Evolutionary conservation across 2,329 filamentous ascomycete genomes (phyloP), one percentile per base, ranked within the genome.

Genomic region (Fusarium euwallaceae): DNA sequence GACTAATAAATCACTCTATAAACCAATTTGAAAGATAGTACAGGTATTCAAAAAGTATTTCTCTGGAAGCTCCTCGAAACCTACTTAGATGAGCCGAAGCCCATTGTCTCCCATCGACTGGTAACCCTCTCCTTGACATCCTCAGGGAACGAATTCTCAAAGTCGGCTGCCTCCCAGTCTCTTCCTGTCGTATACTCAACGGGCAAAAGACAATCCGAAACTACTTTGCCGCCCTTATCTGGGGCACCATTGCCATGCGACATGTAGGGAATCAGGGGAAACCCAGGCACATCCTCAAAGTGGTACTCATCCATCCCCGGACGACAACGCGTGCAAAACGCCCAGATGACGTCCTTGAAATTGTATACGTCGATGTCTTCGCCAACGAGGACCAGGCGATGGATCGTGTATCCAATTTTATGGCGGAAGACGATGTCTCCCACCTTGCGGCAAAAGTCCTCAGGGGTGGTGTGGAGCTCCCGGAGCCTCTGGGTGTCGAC

Each of bases 401-500:
- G 84, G 56, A 87, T 85, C 48, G 82, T 82, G 8, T 84, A 83
- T 12, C 80, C 80, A 16, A 37, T 61, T 78, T 88, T 88, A 63
- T 83, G 72, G 39, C 78, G 76, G 76, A 83, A 86, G 6, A 87
- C 76, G 2, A 87, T 20, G 45, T 87, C 81, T 1, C 86, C 87
- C 12, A 88, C 75, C 24, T 75, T 76, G 51, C 81, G 79, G 59
- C 80, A 80, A 53, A 89, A 83, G 0, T 83, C 82, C 20, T 79
- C 70, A 0, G 83, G 64, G 1, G 78, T 88, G 17, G 86, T 87
- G 53, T 90, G 87, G 85, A 90, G 86, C 10, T 86, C 84, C 34
- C 87, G 87, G 10, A 92, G 84, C 76, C 88, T 88, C 7, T 84
- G 82, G 2, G 86, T 88, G 77, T 92, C 90, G 24, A 91, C 86